Base-by-base conservation (phyloP, 2,329 filamentous ascomycete genomes). In the Colletotrichum destructivum region DNA sequence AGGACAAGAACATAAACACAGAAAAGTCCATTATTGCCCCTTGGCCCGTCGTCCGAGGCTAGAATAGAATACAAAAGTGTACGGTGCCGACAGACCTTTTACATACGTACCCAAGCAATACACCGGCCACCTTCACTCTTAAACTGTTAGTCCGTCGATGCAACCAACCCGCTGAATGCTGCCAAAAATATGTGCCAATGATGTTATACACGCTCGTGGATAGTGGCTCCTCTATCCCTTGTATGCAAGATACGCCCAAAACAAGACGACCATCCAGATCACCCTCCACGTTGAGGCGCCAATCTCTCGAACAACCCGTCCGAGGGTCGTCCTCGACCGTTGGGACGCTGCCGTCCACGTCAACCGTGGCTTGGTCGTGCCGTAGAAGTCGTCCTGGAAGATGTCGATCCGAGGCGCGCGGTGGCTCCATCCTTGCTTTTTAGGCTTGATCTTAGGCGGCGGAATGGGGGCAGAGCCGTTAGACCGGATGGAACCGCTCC, bases 201-300 rank as follows among this genome's bases (percentile, higher is more conserved):
- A 62, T 38, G 35, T 62, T 65, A 62, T 71, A 62, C 61, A 72
- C 26, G 56, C 46, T 66, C 4, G 11, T 40, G n/a, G 49, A 21
- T 16, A 31, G 11, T 31, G 15, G 21, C 62, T 57, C 18, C 40
- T 74, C 81, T 78, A 94, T 74, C 91, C 91, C 77, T 86, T 86
- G 82, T 88, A 90, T 68, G 91, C 85, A 75, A 96, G 82, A 82
- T 90, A 93, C 40, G 85, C 85, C 85, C 93, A 96, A 79, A 91
- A 90, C 16, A 84, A 74, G 55, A 91, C 80, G 23, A 89, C 90
- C 80, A 93, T 88, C 86, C 88, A 89, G 7, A 85, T 85, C 4
- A 95, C 90, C 59, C 88, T 85, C 82, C 88, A 90, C 21, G 91
- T 76, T 55, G 88, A 91, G 11, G 84, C 87, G 81, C 86, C 87